Conservation (phyloP, 2,329 filamentous ascomycete species). For the Aspergillus sp. region DNA sequence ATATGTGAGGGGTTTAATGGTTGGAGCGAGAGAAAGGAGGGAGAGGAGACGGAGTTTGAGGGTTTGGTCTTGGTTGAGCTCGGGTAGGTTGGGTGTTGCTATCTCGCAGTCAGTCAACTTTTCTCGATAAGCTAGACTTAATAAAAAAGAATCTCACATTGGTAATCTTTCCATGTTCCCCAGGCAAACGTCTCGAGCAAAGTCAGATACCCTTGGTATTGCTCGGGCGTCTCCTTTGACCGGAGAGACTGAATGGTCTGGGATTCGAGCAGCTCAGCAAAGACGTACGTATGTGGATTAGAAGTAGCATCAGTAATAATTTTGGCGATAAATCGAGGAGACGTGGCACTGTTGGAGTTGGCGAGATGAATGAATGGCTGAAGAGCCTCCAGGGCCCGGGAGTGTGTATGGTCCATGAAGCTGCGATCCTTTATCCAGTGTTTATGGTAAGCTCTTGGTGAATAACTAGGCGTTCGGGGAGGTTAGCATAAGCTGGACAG, state of each 20-base stretch:
- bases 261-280: slow-evolving; percentile 81
- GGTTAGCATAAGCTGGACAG: too few species aligned
- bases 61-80: slow-evolving; percentile 64
- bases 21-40: slow-evolving; percentile 70
- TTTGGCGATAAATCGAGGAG: slow-evolving; percentile 76
- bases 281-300: slow-evolving; percentile 83
- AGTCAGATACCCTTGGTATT: slow-evolving; percentile 58
- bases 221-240: slow-evolving; percentile 46
- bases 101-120: slow-evolving; percentile 1
- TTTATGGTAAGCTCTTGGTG: neutral
- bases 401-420: slow-evolving; percentile 42
- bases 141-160: slow-evolving; percentile 36
- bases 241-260: slow-evolving; percentile 70
- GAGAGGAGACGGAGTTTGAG: slow-evolving; percentile 84
- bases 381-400: slow-evolving; percentile 52
- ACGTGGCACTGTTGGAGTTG: slow-evolving; percentile 64
- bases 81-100: slow-evolving; percentile 56
- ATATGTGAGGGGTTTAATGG: slow-evolving; percentile 66
- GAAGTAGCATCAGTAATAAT: slow-evolving; percentile 83
- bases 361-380: slow-evolving; percentile 87
- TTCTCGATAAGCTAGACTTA: neutral
- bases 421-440: neutral
- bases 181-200: slow-evolving; percentile 86
- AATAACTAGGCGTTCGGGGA: neutral
- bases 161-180: slow-evolving; percentile 79